Evolutionary conservation across 768 basidiomycete genomes (phyloP), one percentile per base, ranked within the genome.

Genomic region (Boletales sp.): DNA sequence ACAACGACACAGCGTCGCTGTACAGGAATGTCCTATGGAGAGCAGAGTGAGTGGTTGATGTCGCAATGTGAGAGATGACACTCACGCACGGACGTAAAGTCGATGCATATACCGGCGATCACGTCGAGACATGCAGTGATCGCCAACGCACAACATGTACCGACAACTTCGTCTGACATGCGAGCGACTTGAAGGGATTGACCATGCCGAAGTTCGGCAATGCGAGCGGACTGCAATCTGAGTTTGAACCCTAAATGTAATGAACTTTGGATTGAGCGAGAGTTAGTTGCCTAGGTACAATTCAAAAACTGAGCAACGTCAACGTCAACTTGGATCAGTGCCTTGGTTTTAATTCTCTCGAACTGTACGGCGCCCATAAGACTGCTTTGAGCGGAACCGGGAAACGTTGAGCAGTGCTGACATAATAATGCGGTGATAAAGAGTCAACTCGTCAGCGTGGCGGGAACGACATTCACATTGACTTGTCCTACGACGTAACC

Each of bases 1-100:
- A 38, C 59, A 68, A 11, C 35, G 44, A 48, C 67, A 67, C 12
- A 69, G 4, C 0, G 54, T 55, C 55, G 62, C 57, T 2, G 67
- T 64, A 9, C 60, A 67, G 15, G 48, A 12, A 15, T 49, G 65
- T 47, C 50, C 67, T 66, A 48, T 6, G 12, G 11, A 19, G 4
- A 15, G 21, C 9, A 14, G 9, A 19, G 4, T 13, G 21, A 4
- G 18, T 15, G 19, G 5, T 25, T 21, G 33, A 46, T n/a, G n/a
- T 12, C 38, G 17, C 37, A 11, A 18, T 18, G 17, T 11, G 15
- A 17, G 19, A 19, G 19, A 19, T 18, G 36, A 17, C 3, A 39
- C 66, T 49, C 44, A 67, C 66, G 56, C 5, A 57, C 21, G 31
- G 67, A 63, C 2, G 15, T 2, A 12, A 65, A 52, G 40, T 67